A percentile compares a stretch with the other conserved stretches of the same genome.
phyloP scores from a whole-genome alignment of 179 eudicot species.

The Silene vulgaris region DNA sequence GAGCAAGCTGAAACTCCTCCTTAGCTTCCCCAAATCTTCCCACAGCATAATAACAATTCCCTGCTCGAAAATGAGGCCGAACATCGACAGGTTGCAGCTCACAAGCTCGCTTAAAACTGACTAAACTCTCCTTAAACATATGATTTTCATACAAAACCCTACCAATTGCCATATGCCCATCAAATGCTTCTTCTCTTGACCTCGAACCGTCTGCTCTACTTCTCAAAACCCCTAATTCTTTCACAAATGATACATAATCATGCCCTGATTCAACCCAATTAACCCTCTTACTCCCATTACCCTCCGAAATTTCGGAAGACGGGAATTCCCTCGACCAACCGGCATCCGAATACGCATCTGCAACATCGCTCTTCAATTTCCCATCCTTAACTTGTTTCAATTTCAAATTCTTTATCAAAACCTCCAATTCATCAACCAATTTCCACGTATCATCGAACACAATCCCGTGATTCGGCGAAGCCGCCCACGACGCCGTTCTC shows the following conservation, averaged over 20 bases:
- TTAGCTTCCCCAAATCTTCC: constrained; percentile 55
- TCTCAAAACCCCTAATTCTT: constrained; percentile 72
- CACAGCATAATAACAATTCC: constrained; percentile 73
- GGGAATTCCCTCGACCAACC: constrained; percentile 95
- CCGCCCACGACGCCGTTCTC: constrained; percentile 79
- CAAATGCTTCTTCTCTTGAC: constrained; percentile 84
- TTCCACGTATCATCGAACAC: constrained; percentile 91
- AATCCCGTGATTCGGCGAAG: constrained; percentile 78
- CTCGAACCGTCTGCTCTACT: constrained; percentile 71
- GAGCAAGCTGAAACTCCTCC: constrained; percentile 68
- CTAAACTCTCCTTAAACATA: constrained; percentile 67
- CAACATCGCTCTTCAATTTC: constrained; percentile 44
- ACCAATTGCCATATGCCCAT: constrained; percentile 97
- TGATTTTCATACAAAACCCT: constrained; percentile 71
- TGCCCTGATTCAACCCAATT: constrained; percentile 73
- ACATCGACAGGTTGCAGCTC: constrained; percentile 89
- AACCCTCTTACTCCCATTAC: constrained; percentile 38
- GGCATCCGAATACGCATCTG: constrained; percentile 64
- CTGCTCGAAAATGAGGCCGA: constrained; percentile 83
- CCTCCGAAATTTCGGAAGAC: constrained; percentile 48
- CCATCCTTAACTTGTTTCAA: constrained; percentile 62
- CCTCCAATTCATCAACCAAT: constrained; percentile 81
- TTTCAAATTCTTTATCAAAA: constrained; percentile 60
- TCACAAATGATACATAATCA: constrained; percentile 62
- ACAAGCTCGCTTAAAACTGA: constrained; percentile 79